Evolutionary conservation across 805 yeast species (phyloP).

Genomic region (Brettanomyces anomalus): DNA sequence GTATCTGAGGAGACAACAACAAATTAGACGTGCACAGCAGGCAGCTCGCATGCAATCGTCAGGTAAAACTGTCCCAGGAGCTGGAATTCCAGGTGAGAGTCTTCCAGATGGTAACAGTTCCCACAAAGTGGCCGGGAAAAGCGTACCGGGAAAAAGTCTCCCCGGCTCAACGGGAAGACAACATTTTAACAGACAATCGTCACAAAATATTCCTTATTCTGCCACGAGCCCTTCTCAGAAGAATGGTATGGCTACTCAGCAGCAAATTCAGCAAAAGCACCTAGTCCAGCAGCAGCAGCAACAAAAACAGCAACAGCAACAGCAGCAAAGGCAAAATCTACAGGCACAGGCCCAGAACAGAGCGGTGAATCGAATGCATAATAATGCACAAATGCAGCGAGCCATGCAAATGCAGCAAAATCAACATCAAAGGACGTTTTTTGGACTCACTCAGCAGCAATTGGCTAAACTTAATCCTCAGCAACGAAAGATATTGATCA

Average conservation of each 20-base stretch:
- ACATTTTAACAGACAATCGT: not conserved
- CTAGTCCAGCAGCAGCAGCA: slow-evolving; percentile 14
- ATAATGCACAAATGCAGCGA: not conserved
- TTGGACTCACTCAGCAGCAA: slow-evolving; percentile 23
- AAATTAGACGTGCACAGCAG: slow-evolving; percentile 9
- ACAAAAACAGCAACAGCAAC: slow-evolving; percentile 14
- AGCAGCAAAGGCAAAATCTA: slow-evolving; percentile 17
- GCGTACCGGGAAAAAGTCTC: not conserved
- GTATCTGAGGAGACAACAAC: slow-evolving; percentile 22
- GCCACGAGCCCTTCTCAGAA: not conserved
- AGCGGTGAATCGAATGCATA: no score
- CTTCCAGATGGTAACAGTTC: not conserved
- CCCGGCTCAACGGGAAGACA: not conserved
- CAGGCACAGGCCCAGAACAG: slow-evolving; percentile 10
- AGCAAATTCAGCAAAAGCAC: slow-evolving; percentile 3
- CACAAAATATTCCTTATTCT: not conserved
- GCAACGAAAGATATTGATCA: slow-evolving; percentile 33
- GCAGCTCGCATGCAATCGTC: slow-evolving; percentile 3
- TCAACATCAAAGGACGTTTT: slow-evolving; percentile 17
- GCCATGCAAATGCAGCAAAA: slow-evolving; percentile 19
- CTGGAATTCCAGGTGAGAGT: not conserved
- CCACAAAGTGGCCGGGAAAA: not conserved
- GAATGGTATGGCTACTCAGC: not conserved
- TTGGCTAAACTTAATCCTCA: slow-evolving; percentile 27
- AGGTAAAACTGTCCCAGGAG: slow-evolving; percentile 6